Percentiles rank a stretch among this genome's conserved stretches.
These are phyloP conservation scores for Xylaria sp. DNA, from an alignment of 2,329 filamentous ascomycete species.

Conservation along the genomic window DNA sequence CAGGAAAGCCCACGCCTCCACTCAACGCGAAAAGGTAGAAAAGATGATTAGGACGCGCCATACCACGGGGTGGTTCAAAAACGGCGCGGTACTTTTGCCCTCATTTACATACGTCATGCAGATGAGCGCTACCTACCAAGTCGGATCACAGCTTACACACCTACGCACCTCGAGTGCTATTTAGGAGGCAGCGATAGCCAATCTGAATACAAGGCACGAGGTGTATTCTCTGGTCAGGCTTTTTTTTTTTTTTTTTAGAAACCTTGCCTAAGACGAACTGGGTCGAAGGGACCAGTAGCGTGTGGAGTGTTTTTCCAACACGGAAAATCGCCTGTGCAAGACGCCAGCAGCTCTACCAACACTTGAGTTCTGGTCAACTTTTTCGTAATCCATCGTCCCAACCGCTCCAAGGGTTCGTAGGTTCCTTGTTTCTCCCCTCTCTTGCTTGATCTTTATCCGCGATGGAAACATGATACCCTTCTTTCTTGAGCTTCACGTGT, in stretches of 20 bases:
- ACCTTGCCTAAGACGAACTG: no score
- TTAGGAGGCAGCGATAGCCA: no score
- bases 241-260: no score
- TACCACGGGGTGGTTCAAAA: conserved; percentile 15
- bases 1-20: conserved; percentile 10
- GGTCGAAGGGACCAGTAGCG: no score
- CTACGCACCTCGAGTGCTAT: no score
- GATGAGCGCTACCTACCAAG: conserved; percentile 9
- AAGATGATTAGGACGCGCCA: conserved; percentile 26
- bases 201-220: no score
- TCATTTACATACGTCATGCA: conserved; percentile 32
- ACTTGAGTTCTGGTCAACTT: background rate
- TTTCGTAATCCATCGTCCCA: background rate
- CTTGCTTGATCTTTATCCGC: background rate
- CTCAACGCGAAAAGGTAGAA: background rate
- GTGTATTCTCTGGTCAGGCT: no score
- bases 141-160: no score
- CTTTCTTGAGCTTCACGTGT: background rate
- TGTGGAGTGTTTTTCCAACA: no score
- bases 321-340: no score
- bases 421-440: no score
- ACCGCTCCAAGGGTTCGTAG: background rate
- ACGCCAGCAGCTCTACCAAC: no score
- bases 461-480: background rate
- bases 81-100: background rate